Conservation (phyloP, 2,329 filamentous ascomycete species). For the Hypoxylon sp. region DNA sequence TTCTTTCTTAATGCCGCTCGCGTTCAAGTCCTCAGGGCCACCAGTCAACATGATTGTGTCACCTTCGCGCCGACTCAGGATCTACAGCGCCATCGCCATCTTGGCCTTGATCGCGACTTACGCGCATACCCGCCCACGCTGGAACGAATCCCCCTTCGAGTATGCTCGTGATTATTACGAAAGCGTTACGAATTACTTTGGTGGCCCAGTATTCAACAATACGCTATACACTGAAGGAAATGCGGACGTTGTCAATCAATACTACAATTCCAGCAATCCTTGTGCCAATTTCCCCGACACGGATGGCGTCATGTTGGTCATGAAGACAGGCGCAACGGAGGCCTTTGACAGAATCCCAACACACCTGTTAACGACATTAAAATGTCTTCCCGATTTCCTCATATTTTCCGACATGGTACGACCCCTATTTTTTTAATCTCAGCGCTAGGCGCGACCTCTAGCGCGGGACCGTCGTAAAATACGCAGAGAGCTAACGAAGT, state of each 20-base stretch:
- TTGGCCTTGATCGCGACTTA: slow-evolving; percentile 48
- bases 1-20: slow-evolving; percentile 29
- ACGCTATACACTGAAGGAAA: slow-evolving; percentile 58
- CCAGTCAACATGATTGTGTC: slow-evolving; percentile 50
- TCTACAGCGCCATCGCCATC: slow-evolving; percentile 49
- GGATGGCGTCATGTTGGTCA: slow-evolving; percentile 64
- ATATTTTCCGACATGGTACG: slow-evolving; percentile 69
- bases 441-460: not conserved
- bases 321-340: slow-evolving; percentile 73
- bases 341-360: slow-evolving; percentile 68
- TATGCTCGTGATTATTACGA: slow-evolving; percentile 54
- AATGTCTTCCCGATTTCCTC: slow-evolving; percentile 68
- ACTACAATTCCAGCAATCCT: slow-evolving; percentile 57
- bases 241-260: slow-evolving; percentile 54
- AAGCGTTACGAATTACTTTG: slow-evolving; percentile 51
- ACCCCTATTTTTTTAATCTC: slow-evolving; percentile 39
- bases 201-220: slow-evolving; percentile 56
- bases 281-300: slow-evolving; percentile 62
- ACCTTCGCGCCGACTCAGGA: slow-evolving; percentile 53
- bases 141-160: slow-evolving; percentile 49
- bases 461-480: not conserved
- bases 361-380: slow-evolving; percentile 68
- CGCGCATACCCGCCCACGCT: slow-evolving; percentile 49
- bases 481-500: slow-evolving; percentile 29
- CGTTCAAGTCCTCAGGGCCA: not conserved